Conservation (phyloP, 306 rosid genomes). For the Ziziphus jujuba region DNA sequence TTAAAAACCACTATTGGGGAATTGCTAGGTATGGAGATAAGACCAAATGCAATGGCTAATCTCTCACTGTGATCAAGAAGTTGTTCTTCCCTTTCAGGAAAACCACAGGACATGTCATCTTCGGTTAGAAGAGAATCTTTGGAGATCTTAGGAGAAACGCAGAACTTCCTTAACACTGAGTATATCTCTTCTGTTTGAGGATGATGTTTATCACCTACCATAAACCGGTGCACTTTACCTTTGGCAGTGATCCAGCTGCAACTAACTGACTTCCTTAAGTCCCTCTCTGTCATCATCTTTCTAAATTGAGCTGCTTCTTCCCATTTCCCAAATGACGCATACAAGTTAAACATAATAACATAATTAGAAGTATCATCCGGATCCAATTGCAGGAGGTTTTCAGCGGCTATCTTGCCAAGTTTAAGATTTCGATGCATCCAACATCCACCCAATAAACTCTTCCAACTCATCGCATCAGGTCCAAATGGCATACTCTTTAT, state of each 20-base stretch:
- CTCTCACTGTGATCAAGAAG: conserved; percentile 62
- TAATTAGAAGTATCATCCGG: conserved; percentile 51
- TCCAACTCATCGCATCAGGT: conserved; percentile 64
- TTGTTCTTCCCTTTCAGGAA: conserved; percentile 46
- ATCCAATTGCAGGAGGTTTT: conserved; percentile 40
- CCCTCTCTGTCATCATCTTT: conserved; percentile 52
- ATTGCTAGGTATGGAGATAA: conserved; percentile 37
- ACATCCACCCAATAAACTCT: conserved; percentile 61
- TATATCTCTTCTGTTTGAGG: conserved; percentile 48
- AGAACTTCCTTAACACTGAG: conserved; percentile 47
- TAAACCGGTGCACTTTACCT: conserved; percentile 50
- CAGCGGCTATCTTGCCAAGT: conserved; percentile 49
- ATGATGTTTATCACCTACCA: conserved; percentile 65
- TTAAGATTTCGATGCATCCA: conserved; percentile 55
- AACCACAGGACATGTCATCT: conserved; percentile 41
- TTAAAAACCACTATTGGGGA: conserved; percentile 50
- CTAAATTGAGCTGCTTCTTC: conserved; percentile 52
- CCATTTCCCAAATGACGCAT: conserved; percentile 54
- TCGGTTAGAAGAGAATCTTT: conserved; percentile 33
- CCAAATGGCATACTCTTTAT: conserved; percentile 42
- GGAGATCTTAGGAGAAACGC: conserved; percentile 19
- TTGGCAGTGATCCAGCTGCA: conserved; percentile 59
- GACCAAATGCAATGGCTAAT: conserved; percentile 59
- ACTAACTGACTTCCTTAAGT: conserved; percentile 49
- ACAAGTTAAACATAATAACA: conserved; percentile 54